Evolutionary conservation across 164 flowering plant species (phyloP), one percentile per base, ranked within the genome.

Genomic region (Aristolochia californica): DNA sequence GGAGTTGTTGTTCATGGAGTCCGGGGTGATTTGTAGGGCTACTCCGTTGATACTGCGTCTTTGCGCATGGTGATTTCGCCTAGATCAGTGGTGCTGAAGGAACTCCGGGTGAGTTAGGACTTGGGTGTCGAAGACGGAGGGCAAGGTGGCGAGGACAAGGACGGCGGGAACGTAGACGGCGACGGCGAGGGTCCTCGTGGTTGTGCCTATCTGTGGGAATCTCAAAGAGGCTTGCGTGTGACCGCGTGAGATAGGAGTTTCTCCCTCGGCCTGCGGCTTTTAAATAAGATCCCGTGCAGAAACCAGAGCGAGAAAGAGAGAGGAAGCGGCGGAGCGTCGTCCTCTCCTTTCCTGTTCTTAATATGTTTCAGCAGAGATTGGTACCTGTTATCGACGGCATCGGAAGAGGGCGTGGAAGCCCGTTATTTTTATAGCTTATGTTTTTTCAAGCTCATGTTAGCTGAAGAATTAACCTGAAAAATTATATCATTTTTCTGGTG

Each of bases 21-120:
- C 79, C 12, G 79, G 79, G 47, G 79, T 75, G 50, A 75, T 47
- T 45, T 75, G 79, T 52, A 75, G 69, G 14, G 76, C 72, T 34
- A 58, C 68, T 12, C 56, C 53, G 48, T 34, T 45, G 51, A 74
- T 68, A 14, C 22, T 9, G 77, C 73, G 17, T 60, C 54, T 0
- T 27, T 20, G 1, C 16, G 3, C 34, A 20, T 13, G 38, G 24
- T 11, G 34, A 68, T 22, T 51, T 17, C 3, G 24, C 14, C 9
- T 43, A 20, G 43, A 40, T 24, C 20, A 48, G 40, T 13, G 26
- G 10, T 24, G 48, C 16, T 34, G 61, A 63, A 63, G 17, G 64
- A 49, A 22, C 50, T 43, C 2, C 49, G 26, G 5, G 13, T 7
- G 26, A 24, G 5, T 17, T n/a, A 10, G 43, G 64, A 43, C 21